Conservation (phyloP, 768 basidiomycete genomes). For the Piloderma croceum region DNA sequence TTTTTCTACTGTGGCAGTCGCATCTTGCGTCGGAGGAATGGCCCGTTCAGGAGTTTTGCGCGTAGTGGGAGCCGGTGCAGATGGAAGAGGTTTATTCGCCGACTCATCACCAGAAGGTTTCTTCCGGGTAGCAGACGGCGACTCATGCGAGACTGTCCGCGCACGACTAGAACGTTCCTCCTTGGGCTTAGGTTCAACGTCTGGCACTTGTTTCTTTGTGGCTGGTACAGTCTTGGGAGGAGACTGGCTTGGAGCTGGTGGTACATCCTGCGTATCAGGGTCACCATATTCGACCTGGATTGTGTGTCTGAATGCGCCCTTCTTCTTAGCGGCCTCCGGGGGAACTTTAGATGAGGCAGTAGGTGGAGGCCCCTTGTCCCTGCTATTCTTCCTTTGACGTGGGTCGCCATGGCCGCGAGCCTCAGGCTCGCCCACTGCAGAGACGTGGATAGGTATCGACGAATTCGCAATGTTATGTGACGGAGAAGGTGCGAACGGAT, state of each 20-base stretch:
- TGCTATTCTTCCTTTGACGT: constrained; percentile 9
- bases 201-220: constrained; percentile 2
- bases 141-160: too few species aligned
- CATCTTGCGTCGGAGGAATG: too few species aligned
- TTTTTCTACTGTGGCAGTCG: constrained; percentile 8
- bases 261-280: constrained; percentile 26
- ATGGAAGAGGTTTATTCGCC: too few species aligned
- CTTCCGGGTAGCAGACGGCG: too few species aligned
- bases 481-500: constrained; percentile 62
- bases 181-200: constrained; percentile 18
- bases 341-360: constrained; percentile 33
- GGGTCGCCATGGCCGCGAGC: constrained; percentile 1
- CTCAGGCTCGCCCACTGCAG: constrained; percentile 15
- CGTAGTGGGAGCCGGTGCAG: too few species aligned
- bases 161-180: constrained; percentile 14
- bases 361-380: constrained; percentile 17
- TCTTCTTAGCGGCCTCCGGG: constrained; percentile 43
- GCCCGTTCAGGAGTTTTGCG: too few species aligned
- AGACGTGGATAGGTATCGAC: constrained; percentile 24
- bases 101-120: too few species aligned
- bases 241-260: constrained; percentile 15
- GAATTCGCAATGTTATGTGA: constrained; percentile 21
- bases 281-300: constrained; percentile 95
- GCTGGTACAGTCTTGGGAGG: constrained; percentile 9
- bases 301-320: constrained; percentile 73